Percentiles rank a stretch among this genome's conserved stretches.
phyloP scores from a whole-genome alignment of 371 early-diverging fungal genomes.

The Mortierella sp. region DNA sequence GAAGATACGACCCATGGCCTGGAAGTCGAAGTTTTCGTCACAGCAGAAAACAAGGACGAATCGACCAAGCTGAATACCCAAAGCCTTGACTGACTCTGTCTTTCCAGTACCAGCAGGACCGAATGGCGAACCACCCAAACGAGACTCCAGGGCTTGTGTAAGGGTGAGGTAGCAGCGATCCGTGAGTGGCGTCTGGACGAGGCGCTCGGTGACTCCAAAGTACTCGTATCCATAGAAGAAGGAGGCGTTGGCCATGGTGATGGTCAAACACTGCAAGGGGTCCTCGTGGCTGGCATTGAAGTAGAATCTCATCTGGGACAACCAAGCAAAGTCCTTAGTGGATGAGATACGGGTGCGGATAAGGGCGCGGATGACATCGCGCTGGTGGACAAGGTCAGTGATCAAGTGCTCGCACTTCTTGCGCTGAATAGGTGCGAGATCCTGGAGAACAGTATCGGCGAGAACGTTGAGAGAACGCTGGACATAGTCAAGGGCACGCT shows the following conservation, averaged over 20 bases:
- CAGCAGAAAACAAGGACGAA: slow-evolving; percentile 99
- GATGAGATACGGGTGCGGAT: slow-evolving; percentile 67
- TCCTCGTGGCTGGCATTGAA: slow-evolving; percentile 75
- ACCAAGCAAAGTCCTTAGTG: slow-evolving; percentile 93
- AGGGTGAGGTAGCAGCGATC: slow-evolving; percentile 98
- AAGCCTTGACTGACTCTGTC: slow-evolving; percentile 98
- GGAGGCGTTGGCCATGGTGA: slow-evolving; percentile 95
- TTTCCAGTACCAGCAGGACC: slow-evolving; percentile 99
- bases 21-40: slow-evolving; percentile 99
- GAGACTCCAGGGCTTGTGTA: slow-evolving; percentile 95
- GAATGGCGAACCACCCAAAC: slow-evolving; percentile 97
- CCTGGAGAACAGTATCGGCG: slow-evolving; percentile 93
- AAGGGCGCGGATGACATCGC: slow-evolving; percentile 93
- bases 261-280: slow-evolving; percentile 81
- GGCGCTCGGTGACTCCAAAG: slow-evolving; percentile 95
- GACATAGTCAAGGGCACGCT: slow-evolving; percentile 71
- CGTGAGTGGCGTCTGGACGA: slow-evolving; percentile 98
- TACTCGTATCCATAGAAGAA: slow-evolving; percentile 98
- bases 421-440: slow-evolving; percentile 87
- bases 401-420: slow-evolving; percentile 98
- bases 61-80: slow-evolving; percentile 96
- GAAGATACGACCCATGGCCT: slow-evolving; percentile 99
- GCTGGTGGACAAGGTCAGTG: slow-evolving; percentile 98
- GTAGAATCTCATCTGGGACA: slow-evolving; percentile 98
- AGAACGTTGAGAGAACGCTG: slow-evolving; percentile 87